phyloP scores from a whole-genome alignment of 2,329 filamentous ascomycete species.

The Didymella pinodella region DNA sequence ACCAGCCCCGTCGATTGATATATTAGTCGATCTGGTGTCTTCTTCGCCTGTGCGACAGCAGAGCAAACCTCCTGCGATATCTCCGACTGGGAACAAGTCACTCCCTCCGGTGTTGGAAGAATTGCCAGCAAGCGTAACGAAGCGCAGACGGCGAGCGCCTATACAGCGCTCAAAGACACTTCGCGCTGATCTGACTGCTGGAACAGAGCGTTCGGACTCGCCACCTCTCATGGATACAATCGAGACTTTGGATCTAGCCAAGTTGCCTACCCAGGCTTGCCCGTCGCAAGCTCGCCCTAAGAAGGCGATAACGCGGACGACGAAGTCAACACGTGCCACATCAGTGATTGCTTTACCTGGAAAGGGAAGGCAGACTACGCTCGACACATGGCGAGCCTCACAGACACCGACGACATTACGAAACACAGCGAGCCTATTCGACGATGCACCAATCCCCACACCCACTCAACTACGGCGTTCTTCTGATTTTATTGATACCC shows the following conservation, averaged over 20 bases:
- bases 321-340: constrained; percentile 18
- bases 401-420: constrained; percentile 36
- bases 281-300: constrained; percentile 38
- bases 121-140: constrained; percentile 42
- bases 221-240: constrained; percentile 30
- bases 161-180: constrained; percentile 48
- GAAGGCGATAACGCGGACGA: constrained; percentile 29
- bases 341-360: constrained; percentile 31
- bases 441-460: constrained; percentile 26
- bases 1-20: constrained; percentile 1
- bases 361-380: constrained; percentile 40
- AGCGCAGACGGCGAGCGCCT: constrained; percentile 39
- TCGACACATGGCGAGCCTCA: constrained; percentile 43
- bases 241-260: constrained; percentile 41
- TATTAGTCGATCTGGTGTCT: constrained; percentile 40
- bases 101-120: constrained; percentile 33
- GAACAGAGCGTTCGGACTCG: constrained; percentile 27
- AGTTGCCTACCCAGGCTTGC: constrained; percentile 33
- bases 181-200: constrained; percentile 26
- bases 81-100: constrained; percentile 24
- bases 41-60: constrained; percentile 35
- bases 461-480: constrained; percentile 27
- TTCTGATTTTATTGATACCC: constrained; percentile 32
- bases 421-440: constrained; percentile 6
- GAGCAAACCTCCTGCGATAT: constrained; percentile 3